A percentile compares a stretch with the other conserved stretches of the same genome.
These are phyloP conservation scores for Phlebiopsis gigantea DNA, from an alignment of 768 basidiomycete genomes.

Conservation along the genomic window DNA sequence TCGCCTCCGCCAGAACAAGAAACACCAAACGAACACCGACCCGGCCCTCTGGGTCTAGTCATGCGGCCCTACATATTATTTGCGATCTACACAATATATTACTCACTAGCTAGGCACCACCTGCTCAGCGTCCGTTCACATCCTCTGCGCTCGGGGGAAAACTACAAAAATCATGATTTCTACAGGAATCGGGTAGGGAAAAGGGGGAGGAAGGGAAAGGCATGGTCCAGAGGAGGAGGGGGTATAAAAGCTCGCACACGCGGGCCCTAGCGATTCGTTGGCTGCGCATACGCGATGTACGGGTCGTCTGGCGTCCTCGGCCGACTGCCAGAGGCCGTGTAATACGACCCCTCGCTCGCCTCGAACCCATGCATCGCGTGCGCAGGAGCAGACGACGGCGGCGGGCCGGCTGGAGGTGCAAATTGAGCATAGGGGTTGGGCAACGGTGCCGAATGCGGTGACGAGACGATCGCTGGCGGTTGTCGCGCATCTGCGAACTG, in stretches of 20 bases:
- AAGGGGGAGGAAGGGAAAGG: neutral
- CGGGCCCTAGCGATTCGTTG: neutral
- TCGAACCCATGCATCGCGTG: neutral
- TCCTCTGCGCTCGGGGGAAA: neutral
- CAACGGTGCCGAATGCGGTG: neutral
- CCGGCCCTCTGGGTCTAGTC: neutral
- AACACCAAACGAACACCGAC: too few relatives aligned
- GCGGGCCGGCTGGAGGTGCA: neutral
- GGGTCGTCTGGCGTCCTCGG: neutral
- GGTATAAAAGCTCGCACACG: neutral
- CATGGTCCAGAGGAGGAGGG: neutral
- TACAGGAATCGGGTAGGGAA: neutral
- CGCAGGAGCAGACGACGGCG: neutral
- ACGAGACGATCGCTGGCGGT: neutral
- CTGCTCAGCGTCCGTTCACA: neutral
- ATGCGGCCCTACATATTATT: neutral
- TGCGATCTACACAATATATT: too few relatives aligned
- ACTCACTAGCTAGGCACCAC: neutral
- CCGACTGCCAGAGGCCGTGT: neutral
- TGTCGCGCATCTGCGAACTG: slow-evolving; percentile 1
- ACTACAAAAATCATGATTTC: neutral
- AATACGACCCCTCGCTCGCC: neutral
- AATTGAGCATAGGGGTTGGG: neutral
- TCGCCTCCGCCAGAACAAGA: slow-evolving; percentile 1
- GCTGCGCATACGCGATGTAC: neutral